Base-by-base conservation (phyloP, 257 asterid species). In the Asclepias syriaca region DNA sequence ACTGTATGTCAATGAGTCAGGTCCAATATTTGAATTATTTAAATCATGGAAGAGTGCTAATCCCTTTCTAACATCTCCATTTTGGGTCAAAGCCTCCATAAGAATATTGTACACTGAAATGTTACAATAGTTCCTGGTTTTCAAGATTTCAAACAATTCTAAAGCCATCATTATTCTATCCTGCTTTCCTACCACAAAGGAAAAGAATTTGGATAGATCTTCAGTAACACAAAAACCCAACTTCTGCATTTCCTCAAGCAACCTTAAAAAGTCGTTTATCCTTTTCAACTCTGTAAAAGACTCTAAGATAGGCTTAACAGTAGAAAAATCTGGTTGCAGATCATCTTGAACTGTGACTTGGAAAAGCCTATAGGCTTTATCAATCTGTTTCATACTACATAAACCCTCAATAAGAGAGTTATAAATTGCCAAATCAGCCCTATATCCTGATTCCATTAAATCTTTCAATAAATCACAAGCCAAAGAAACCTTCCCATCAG, bases 401-500 rank as follows among this genome's bases (percentile, higher is more conserved):
- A 95, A 78, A 64, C 99, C 99, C 81, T 82, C 74, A 51, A 95
- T 90, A 43, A 95, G 90, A 76, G 92, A 88, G 81, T 82, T 88
- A 69, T 88, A 92, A 73, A 92, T 92, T 57, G 85, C 78, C 85
- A 92, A 79, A 83, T 95, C 98, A 50, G 95, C 96, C 73, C 99
- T 83, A 77, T 91, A 95, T 70, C 99, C 99, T 0, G 97, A 90
- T 45, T 86, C 90, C 77, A 90, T 81, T 82, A 95, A 84, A 78
- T 95, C 99, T 79, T 90, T 85, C 63, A 95, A 89, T 86, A 95
- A 84, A 75, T 81, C 94, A 79, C 90, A 89, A 71, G 98, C 97
- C 21, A 81, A 84, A 73, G 88, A 94, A 70, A 91, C 87, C 86
- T 82, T 85, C 65, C 90, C 91, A 69, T 84, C 89, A 3, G 78